phyloP scores from a whole-genome alignment of 2,329 filamentous ascomycete species.

The Nothophaeocryptopus gaeumannii region DNA sequence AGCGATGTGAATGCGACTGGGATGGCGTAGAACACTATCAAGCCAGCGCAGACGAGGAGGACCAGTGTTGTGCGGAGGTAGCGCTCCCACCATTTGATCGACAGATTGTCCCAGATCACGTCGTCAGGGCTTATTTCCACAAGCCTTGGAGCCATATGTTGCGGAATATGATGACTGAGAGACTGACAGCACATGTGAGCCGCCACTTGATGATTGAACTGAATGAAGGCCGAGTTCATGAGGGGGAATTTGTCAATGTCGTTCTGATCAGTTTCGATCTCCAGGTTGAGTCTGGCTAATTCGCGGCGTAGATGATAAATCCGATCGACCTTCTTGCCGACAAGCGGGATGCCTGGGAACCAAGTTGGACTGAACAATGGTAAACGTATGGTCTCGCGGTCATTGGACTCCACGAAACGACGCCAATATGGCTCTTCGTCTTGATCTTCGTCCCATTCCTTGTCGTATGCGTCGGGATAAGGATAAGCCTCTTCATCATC shows the following conservation, averaged over 20 bases:
- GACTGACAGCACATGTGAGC: conserved; percentile 98
- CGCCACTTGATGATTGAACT: conserved; percentile 96
- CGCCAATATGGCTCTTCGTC: conserved; percentile 72
- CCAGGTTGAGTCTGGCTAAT: conserved; percentile 79
- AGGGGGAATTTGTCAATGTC: conserved; percentile 80
- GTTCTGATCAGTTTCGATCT: conserved; percentile 87
- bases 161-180: conserved; percentile 83
- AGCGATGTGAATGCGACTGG: conserved; percentile 85
- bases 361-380: conserved; percentile 61
- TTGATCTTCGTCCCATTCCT: conserved; percentile 60
- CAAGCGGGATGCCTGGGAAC: conserved; percentile 73
- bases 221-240: conserved; percentile 96
- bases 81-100: conserved; percentile 87
- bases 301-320: conserved; percentile 89
- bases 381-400: conserved; percentile 81
- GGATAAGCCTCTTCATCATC: conserved; percentile 29
- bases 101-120: conserved; percentile 97
- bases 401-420: conserved; percentile 74
- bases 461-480: conserved; percentile 64
- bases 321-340: conserved; percentile 89
- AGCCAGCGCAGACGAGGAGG: conserved; percentile 62
- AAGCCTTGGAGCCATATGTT: conserved; percentile 85
- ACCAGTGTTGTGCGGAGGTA: conserved; percentile 71
- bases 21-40: conserved; percentile 86
- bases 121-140: conserved; percentile 94